Conservation (phyloP, 495 filamentous ascomycete species). For the Aspergillus kassunensis region DNA sequence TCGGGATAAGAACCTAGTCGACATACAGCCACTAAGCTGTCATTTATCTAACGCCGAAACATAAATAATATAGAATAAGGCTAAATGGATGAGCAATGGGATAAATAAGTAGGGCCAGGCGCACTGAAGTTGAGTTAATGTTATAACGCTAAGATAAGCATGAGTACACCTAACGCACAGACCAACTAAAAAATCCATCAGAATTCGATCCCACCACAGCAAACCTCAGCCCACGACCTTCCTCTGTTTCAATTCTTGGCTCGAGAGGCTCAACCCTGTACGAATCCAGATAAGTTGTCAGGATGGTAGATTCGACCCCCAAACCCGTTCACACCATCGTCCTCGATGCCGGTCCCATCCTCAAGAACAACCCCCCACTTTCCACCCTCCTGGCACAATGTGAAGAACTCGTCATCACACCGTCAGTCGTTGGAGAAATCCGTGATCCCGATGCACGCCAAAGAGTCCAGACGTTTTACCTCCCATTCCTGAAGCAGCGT, state of each 20-base stretch:
- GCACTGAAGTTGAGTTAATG: no score
- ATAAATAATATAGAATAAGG: no score
- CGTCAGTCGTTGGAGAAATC: slow-evolving; percentile 84
- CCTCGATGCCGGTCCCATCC: slow-evolving; percentile 85
- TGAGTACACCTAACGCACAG: slow-evolving; percentile 21
- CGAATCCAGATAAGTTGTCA: not conserved
- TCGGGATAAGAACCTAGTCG: no score
- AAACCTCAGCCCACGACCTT: slow-evolving; percentile 3
- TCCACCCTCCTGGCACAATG: slow-evolving; percentile 72
- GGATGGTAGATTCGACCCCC: slow-evolving; percentile 40
- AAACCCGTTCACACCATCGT: slow-evolving; percentile 81
- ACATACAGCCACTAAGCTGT: no score
- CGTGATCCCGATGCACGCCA: slow-evolving; percentile 75
- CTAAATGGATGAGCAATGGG: no score
- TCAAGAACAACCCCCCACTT: slow-evolving; percentile 79
- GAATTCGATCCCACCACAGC: slow-evolving; percentile 2
- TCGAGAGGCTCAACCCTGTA: not conserved
- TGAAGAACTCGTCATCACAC: slow-evolving; percentile 77
- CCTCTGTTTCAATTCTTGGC: not conserved
- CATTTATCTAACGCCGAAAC: no score
- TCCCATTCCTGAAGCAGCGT: slow-evolving; percentile 78
- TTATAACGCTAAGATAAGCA: slow-evolving; percentile 19
- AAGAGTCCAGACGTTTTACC: slow-evolving; percentile 73
- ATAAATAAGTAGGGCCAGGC: no score
- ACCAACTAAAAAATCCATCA: slow-evolving; percentile 19